Conservation (phyloP, 192 early-diverging fungal species). For the Cetraspora pellucida region DNA sequence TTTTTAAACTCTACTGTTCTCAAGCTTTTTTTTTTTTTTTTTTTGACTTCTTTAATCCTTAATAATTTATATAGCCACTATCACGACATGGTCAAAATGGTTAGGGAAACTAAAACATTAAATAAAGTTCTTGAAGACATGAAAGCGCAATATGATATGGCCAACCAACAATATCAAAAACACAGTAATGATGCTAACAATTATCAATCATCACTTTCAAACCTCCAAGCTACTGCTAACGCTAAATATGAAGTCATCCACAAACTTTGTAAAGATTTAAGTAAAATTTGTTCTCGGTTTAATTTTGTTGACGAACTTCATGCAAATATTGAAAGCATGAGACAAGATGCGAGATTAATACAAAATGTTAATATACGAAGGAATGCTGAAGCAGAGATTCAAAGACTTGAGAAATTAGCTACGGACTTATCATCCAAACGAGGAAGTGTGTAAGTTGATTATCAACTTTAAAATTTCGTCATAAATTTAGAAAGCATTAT, state of each 20-base stretch:
- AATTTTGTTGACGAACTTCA: constrained; percentile 21
- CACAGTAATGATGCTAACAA: background rate
- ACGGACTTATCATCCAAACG: background rate
- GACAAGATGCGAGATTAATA: background rate
- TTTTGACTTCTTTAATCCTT: background rate
- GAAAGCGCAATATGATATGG: background rate
- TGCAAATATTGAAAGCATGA: constrained; percentile 13
- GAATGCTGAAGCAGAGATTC: background rate
- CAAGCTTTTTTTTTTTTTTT: background rate
- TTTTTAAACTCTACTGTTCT: background rate
- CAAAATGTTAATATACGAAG: constrained; percentile 1
- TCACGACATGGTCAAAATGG: background rate
- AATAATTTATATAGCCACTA: background rate
- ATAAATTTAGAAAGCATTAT: no score
- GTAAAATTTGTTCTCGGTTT: constrained; percentile 15
- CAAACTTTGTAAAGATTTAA: background rate
- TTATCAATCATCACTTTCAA: background rate
- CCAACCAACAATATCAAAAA: background rate
- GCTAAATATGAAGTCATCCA: background rate
- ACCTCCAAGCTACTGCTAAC: constrained; percentile 2
- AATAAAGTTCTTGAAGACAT: constrained; percentile 1
- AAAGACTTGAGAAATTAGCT: constrained; percentile 5
- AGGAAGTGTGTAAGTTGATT: no score
- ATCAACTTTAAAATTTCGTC: no score
- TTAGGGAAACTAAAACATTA: constrained; percentile 2